Percentiles rank a stretch among this genome's conserved stretches.
Evolutionary conservation across 2,329 filamentous ascomycete species (phyloP).

Genomic region (Aspergillus udagawae): DNA sequence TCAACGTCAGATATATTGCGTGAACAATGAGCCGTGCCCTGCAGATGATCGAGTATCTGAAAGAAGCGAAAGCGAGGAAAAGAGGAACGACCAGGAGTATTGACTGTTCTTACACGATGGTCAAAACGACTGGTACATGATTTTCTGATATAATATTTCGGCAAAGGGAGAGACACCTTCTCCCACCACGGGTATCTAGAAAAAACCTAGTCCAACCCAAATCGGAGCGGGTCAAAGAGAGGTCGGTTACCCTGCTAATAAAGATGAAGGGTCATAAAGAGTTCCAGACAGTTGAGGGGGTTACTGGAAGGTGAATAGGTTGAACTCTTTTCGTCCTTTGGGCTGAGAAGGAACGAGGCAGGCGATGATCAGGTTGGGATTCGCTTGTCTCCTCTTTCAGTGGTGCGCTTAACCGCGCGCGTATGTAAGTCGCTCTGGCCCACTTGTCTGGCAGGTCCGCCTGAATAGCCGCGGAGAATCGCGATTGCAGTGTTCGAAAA

Average conservation of each 20-base stretch:
- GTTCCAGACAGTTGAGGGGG: slow-evolving; percentile 1
- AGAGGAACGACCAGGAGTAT: slow-evolving; percentile 1
- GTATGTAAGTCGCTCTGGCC: background rate
- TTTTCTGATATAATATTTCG: slow-evolving; percentile 7
- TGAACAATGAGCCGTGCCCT: slow-evolving; percentile 2
- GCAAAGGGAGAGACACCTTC: slow-evolving; percentile 3
- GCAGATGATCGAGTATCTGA: background rate
- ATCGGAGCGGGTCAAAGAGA: background rate
- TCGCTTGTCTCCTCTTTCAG: slow-evolving; percentile 14
- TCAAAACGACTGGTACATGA: slow-evolving; percentile 19
- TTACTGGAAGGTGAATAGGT: background rate
- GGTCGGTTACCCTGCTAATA: background rate
- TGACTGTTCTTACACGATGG: slow-evolving; percentile 20
- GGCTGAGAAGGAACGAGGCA: slow-evolving; percentile 17
- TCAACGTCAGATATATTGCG: slow-evolving; percentile 18
- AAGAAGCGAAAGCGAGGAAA: background rate
- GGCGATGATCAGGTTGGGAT: slow-evolving; percentile 11
- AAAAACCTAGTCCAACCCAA: background rate
- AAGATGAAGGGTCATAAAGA: background rate
- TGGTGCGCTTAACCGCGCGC: background rate
- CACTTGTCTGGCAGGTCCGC: background rate
- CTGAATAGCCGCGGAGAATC: background rate
- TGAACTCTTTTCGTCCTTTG: slow-evolving; percentile 10
- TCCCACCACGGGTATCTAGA: slow-evolving; percentile 3
- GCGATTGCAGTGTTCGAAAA: background rate